Evolutionary conservation across 768 basidiomycete species (phyloP).

Genomic region (Mycena floridula): DNA sequence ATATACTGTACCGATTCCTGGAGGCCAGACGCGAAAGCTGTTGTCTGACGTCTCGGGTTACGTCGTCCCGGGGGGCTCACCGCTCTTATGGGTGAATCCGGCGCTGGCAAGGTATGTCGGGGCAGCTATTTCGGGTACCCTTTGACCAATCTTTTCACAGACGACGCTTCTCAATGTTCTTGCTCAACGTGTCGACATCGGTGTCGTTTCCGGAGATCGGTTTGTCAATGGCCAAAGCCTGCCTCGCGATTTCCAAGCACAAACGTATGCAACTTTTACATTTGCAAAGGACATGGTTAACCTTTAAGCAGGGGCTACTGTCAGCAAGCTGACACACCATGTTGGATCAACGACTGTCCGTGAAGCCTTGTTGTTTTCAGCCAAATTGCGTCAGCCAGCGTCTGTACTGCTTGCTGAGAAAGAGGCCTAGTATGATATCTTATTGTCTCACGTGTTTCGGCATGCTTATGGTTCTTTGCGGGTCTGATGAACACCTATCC

Average conservation of each 20-base stretch:
- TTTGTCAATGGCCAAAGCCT: slow-evolving; percentile 49
- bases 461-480: no score
- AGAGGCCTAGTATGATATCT: slow-evolving; percentile 59
- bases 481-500: no score
- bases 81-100: slow-evolving; percentile 65
- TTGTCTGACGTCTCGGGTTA: slow-evolving; percentile 74
- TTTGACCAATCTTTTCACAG: slow-evolving; percentile 19
- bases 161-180: slow-evolving; percentile 56
- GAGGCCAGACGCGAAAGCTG: slow-evolving; percentile 39
- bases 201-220: slow-evolving; percentile 43
- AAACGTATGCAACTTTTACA: slow-evolving; percentile 32
- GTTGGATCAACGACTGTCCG: slow-evolving; percentile 71
- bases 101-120: slow-evolving; percentile 46
- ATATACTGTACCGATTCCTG: slow-evolving; percentile 56
- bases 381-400: slow-evolving; percentile 68
- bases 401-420: slow-evolving; percentile 66
- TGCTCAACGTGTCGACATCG: slow-evolving; percentile 42
- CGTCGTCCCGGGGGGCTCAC: slow-evolving; percentile 75
- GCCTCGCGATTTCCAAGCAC: slow-evolving; percentile 55
- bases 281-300: not conserved
- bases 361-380: slow-evolving; percentile 77
- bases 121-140: slow-evolving; percentile 25
- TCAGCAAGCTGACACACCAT: slow-evolving; percentile 80
- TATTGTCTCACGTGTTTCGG: no score
- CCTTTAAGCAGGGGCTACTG: slow-evolving; percentile 58